Evolutionary conservation across 2,329 filamentous ascomycete genomes (phyloP), one percentile per base, ranked within the genome.

Genomic region (Verticillium nonalfalfae): DNA sequence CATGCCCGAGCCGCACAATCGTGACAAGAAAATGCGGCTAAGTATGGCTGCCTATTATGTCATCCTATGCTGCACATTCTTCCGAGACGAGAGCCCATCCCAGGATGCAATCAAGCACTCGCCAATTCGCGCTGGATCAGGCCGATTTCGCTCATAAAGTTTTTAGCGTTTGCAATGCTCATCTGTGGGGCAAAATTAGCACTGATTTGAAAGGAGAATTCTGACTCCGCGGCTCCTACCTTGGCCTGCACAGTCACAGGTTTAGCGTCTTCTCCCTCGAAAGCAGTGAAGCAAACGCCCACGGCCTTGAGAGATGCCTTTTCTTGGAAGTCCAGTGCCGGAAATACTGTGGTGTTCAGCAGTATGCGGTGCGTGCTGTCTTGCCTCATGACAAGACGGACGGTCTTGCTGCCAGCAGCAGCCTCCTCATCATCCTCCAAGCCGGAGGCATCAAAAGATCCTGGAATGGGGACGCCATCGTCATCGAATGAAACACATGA

Each of bases 351-450:
- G 1, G 90, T 91, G 76, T 98, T 98, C 58, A 98, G 80, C 64
- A 97, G 88, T 60, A 98, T 87, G 26, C 92, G 86, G 69, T 93
- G 87, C 1, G 91, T 95, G 63, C 93, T 92, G 70, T 97, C 93
- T 67, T 96, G 92, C 18, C 94, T 89, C 87, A 97, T 93, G 64
- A 98, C 84, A 66, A 98, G 84, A 52, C 94, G 89, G 31, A 89
- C 82, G 61, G 85, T 79, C 35, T 56, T 61, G 36, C 67, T 68
- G 52, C 62, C 66, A 45, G 67, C 62, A 14, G 58, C 62, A 50
- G 69, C 74, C 11, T 72, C 73, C 1, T 79, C 76, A 18, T 81
- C 78, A 3, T 79, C 74, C 58, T 81, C 79, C 4, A 84, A 69
- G 15, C 72, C 72, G 5, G 84, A 85, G 18, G 79, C 79, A 66